Evolutionary conservation across 148 eudicot genomes (phyloP), one percentile per base, ranked within the genome.

Genomic region (Rhododendron ferrugineum): DNA sequence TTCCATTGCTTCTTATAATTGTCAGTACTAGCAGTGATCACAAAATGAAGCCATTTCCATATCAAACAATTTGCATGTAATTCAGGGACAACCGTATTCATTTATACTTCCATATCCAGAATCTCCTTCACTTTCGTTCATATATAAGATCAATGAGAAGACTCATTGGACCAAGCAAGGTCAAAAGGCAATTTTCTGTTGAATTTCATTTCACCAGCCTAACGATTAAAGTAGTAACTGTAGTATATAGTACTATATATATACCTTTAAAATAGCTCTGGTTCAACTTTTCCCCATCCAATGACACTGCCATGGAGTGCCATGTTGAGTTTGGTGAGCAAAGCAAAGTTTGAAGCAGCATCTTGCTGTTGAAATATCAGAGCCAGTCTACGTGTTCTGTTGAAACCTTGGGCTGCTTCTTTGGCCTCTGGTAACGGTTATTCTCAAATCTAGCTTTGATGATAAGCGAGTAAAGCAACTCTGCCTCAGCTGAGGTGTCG

Each of bases 401-500:
- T 80, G 97, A 92, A 85, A 72, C 92, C 87, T 94, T 92, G 68
- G 98, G 89, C 85, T 92, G 85, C 90, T 89, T 92, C 90, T 90
- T 94, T 36, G 96, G 98, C 84, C 88, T 91, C 74, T 83, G 91
- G 89, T 91, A 94, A 49, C 99, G 89, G 73, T 94, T 95, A 85
- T 97, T 95, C 90, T 93, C 98, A 37, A 88, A 93, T 72, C 87
- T 90, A 56, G 99, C 98, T 90, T 94, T 97, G 50, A 90, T 90
- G 74, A 97, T 92, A 54, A 95, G 95, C n/a, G 98, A 90, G 80
- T 95, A 97, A 47, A 97, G 95, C 89, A 95, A 90, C 56, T 95
- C 98, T 22, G 93, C 92, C 90, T 97, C 99, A 1, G 99, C 94
- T 54, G 98, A 95, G 78, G 93, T 92, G 85, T 95, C 96, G 42